These are phyloP conservation scores for Suillus tomentosus DNA, from an alignment of 768 basidiomycete species.

Conservation along the genomic window DNA sequence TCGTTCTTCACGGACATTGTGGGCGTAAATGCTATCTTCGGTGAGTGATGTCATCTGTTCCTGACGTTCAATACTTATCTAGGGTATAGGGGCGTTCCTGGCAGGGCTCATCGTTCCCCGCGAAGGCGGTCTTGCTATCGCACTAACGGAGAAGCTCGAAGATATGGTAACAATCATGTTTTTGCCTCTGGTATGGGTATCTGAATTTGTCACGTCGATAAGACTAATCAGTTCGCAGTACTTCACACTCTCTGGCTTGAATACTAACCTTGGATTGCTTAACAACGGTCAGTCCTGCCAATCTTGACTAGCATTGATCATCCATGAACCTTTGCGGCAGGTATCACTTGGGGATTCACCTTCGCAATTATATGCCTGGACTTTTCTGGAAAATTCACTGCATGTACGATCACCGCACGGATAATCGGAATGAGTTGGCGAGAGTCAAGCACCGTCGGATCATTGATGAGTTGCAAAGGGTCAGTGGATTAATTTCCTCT, in stretches of 20 bases:
- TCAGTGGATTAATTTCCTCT: conserved; percentile 39
- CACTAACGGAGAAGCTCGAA: conserved; percentile 90
- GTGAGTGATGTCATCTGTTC: conserved; percentile 36
- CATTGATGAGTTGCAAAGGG: conserved; percentile 97
- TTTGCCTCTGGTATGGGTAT: conserved; percentile 71
- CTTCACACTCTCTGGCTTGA: conserved; percentile 92
- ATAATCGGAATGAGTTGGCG: conserved; percentile 76
- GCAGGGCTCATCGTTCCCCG: conserved; percentile 83
- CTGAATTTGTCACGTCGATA: conserved; percentile 1
- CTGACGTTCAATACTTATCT: background rate
- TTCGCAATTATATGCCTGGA: conserved; percentile 77
- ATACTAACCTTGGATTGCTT: conserved; percentile 84
- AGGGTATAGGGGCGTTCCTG: conserved; percentile 69
- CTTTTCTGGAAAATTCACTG: conserved; percentile 88
- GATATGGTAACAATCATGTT: conserved; percentile 92
- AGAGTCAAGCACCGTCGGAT: conserved; percentile 83
- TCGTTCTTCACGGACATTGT: conserved; percentile 95
- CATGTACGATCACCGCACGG: conserved; percentile 71
- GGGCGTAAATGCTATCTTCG: conserved; percentile 93
- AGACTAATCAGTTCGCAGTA: conserved; percentile 52
- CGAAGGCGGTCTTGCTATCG: conserved; percentile 81
- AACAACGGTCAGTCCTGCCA: conserved; percentile 55
- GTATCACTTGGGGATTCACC: conserved; percentile 86
- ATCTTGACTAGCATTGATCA: background rate
- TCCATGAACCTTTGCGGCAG: conserved; percentile 32